phyloP scores from a whole-genome alignment of 306 rosid genomes.

The Trifolium fragiferum region DNA sequence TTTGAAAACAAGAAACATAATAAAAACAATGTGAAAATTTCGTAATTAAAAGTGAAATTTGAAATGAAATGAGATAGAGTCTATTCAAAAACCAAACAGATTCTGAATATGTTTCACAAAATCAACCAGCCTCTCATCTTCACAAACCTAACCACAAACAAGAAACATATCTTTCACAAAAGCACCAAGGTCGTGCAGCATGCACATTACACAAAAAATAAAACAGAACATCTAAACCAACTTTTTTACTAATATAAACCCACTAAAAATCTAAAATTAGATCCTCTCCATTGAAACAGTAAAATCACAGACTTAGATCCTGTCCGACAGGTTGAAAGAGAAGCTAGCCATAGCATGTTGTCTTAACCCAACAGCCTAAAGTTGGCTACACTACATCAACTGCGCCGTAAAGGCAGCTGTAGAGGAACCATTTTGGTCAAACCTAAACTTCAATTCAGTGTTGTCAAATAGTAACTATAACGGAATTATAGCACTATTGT shows the following conservation, averaged over 20 bases:
- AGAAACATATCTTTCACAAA: conserved; percentile 18
- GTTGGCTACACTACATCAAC: not conserved
- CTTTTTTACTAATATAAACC: too few relatives aligned
- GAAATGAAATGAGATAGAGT: not conserved
- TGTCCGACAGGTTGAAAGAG: not conserved
- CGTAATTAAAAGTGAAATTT: not conserved
- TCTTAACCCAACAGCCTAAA: not conserved
- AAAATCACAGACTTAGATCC: not conserved
- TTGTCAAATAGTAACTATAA: too few relatives aligned
- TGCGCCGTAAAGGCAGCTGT: not conserved
- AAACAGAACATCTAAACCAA: conserved; percentile 1
- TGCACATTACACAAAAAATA: not conserved
- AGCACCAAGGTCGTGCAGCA: conserved; percentile 18
- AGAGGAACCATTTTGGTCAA: not conserved
- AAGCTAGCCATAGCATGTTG: not conserved
- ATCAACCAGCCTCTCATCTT: not conserved
- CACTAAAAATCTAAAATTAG: not conserved
- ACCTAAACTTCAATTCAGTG: not conserved
- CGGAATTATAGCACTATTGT: too few relatives aligned
- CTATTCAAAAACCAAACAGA: not conserved
- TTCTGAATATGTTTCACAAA: not conserved
- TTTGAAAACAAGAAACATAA: not conserved
- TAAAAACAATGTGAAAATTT: not conserved
- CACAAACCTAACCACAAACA: not conserved
- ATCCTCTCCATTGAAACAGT: conserved; percentile 9